Evolutionary conservation across 1,284 basidiomycete species (phyloP), one percentile per base, ranked within the genome.

Genomic region (Pholiota adiposa): DNA sequence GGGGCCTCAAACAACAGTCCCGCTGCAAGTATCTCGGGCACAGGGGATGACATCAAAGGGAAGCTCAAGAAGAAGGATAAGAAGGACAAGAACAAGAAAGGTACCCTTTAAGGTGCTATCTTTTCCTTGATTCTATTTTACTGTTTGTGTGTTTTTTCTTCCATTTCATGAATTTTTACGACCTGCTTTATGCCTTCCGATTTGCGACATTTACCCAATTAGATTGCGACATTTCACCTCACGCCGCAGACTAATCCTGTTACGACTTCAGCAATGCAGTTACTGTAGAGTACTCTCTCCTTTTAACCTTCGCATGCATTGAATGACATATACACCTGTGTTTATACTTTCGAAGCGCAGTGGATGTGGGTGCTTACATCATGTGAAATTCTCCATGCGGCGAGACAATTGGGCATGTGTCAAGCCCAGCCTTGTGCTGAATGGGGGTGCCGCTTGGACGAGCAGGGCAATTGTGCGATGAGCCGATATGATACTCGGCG

Each of bases 1-100:
- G 65, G 73, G 33, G 69, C 74, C 34, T 65, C 64, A 6, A 78
- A 75, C 49, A 81, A 82, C 49, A 84, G 85, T 58, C 79, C 78
- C n/a, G 76, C 77, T 1, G 73, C 78, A 18, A 87, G 86, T 63
- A 62, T 81, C 25, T 78, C 77, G 60, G 79, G 77, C 29, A 78
- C 77, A 60, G 79, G 77, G 46, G 83, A 84, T 33, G 75, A 77
- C 58, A 21, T 19, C 18, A 82, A 79, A 67, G 72, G 71, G 38
- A 80, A 81, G 51, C 72, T 76, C 58, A 82, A 83, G 70, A 82
- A 79, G 46, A 56, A 56, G 46, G 54, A 56, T n/a, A 56, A 56
- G 74, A 80, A 83, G 71, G 77, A 79, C 63, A 82, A 81, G 68
- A 79, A 61, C 43, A 66, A 63, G 57, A 68, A 68, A 63, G 65